Percentiles rank a stretch among this genome's conserved stretches.
Conservation (phyloP, 2,329 filamentous ascomycete species). For the Colletotrichum salicis region DNA sequence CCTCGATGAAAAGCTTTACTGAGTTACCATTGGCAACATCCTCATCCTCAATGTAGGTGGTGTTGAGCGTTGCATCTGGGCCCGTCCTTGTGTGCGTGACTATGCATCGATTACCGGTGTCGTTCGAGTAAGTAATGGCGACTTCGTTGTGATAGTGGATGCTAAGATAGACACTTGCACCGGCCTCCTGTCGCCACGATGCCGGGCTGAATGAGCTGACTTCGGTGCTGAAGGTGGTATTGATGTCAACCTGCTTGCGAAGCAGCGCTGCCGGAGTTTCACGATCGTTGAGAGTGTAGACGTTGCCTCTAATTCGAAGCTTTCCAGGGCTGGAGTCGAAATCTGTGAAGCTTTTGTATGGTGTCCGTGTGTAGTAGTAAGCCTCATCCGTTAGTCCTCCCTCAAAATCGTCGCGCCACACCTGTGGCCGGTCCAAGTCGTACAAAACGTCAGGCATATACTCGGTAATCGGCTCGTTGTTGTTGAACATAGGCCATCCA, state of each 20-base stretch:
- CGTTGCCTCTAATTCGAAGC: slow-evolving; percentile 29
- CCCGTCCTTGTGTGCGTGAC: slow-evolving; percentile 31
- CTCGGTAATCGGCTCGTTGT: slow-evolving; percentile 25
- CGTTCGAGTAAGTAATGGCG: slow-evolving; percentile 21
- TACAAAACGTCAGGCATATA: slow-evolving; percentile 30
- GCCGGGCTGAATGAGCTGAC: slow-evolving; percentile 24
- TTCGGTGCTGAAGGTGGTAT: slow-evolving; percentile 35
- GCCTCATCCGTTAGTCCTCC: slow-evolving; percentile 28
- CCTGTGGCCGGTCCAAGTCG: slow-evolving; percentile 20
- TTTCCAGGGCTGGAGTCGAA: slow-evolving; percentile 29
- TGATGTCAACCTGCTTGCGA: slow-evolving; percentile 34
- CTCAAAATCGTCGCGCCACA: slow-evolving; percentile 36
- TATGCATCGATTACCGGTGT: slow-evolving; percentile 19
- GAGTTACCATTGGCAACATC: slow-evolving; percentile 28
- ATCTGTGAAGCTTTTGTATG: slow-evolving; percentile 35
- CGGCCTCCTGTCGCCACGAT: slow-evolving; percentile 30
- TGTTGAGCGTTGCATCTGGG: slow-evolving; percentile 30
- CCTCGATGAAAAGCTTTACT: slow-evolving; percentile 34
- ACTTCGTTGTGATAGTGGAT: slow-evolving; percentile 36
- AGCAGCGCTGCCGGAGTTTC: slow-evolving; percentile 34
- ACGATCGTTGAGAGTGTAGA: slow-evolving; percentile 32
- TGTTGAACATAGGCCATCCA: slow-evolving; percentile 36
- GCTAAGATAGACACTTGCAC: slow-evolving; percentile 33
- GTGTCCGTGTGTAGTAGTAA: slow-evolving; percentile 34
- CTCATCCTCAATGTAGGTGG: slow-evolving; percentile 33